Evolutionary conservation across 169 alveolate genomes (phyloP).

Genomic region (Cryptosporidium tyzzeri): DNA sequence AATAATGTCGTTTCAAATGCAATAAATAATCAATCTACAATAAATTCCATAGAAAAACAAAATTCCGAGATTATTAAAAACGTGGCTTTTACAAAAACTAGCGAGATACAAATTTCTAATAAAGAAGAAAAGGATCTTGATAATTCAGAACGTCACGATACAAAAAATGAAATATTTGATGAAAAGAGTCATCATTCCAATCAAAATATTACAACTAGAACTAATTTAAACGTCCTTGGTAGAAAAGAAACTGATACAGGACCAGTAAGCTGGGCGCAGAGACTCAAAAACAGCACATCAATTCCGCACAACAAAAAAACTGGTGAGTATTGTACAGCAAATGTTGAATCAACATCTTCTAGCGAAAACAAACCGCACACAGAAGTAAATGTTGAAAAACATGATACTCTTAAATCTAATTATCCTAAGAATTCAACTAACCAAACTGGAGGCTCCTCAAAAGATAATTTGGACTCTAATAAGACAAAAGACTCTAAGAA

Average conservation of each 20-base stretch:
- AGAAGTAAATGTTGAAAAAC: not conserved
- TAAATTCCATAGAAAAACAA: not conserved
- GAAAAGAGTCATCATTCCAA: not conserved
- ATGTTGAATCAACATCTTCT: not conserved
- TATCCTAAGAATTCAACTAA: not conserved
- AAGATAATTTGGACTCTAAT: not conserved
- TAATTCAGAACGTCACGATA: not conserved
- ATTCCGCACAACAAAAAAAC: not conserved
- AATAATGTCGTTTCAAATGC: not conserved
- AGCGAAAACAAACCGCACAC: not conserved
- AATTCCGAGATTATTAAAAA: conserved; percentile 11
- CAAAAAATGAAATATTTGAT: not conserved
- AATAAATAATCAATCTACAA: not conserved
- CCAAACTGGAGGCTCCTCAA: not conserved
- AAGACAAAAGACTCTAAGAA: not conserved
- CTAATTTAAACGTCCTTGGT: not conserved
- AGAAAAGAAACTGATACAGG: conserved; percentile 20
- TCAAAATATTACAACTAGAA: not conserved
- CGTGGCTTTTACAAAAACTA: not conserved
- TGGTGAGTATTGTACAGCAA: not conserved
- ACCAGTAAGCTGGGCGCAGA: conserved; percentile 72
- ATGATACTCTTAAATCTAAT: not conserved
- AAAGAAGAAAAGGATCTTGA: not conserved
- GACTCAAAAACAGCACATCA: conserved; percentile 59
- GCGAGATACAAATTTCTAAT: not conserved